Evolutionary conservation across 2,329 filamentous ascomycete genomes (phyloP).

Genomic region (Pseudogymnoascus sp.): DNA sequence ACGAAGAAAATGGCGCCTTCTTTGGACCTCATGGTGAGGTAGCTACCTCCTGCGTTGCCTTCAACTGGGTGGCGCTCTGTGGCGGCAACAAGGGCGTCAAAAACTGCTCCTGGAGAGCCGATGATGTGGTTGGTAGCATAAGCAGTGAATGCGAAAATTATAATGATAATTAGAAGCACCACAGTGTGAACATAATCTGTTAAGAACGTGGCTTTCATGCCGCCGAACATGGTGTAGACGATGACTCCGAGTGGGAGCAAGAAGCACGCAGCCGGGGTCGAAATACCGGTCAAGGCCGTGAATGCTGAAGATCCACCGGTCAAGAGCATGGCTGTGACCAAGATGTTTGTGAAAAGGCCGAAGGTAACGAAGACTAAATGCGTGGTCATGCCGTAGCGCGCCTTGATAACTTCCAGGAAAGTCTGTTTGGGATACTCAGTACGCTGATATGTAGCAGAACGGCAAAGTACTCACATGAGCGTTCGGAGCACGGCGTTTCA

Average conservation of each 20-base stretch:
- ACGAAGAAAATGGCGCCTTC: conserved; percentile 85
- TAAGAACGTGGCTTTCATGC: conserved; percentile 77
- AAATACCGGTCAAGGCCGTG: conserved; percentile 61
- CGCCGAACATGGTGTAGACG: conserved; percentile 67
- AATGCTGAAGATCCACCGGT: conserved; percentile 75
- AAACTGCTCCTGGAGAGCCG: conserved; percentile 69
- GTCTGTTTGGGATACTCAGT: conserved; percentile 29
- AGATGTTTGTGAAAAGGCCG: conserved; percentile 73
- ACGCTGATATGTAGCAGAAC: background rate
- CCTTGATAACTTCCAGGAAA: conserved; percentile 74
- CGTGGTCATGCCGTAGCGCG: conserved; percentile 64
- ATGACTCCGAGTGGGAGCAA: conserved; percentile 73
- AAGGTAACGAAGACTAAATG: conserved; percentile 78
- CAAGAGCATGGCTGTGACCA: conserved; percentile 83
- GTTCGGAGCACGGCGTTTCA: conserved; percentile 80
- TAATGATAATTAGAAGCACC: conserved; percentile 75
- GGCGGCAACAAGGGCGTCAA: conserved; percentile 65
- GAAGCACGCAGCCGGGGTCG: conserved; percentile 75
- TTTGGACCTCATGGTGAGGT: conserved; percentile 75
- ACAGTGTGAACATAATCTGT: conserved; percentile 83
- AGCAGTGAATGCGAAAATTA: conserved; percentile 73
- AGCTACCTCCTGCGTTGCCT: conserved; percentile 73
- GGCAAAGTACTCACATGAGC: conserved; percentile 46
- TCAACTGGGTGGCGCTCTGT: conserved; percentile 62
- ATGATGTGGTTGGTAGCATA: conserved; percentile 66